Base-by-base conservation (phyloP, 176 grass and related monocot genomes). In the Aegilops speltoides region DNA sequence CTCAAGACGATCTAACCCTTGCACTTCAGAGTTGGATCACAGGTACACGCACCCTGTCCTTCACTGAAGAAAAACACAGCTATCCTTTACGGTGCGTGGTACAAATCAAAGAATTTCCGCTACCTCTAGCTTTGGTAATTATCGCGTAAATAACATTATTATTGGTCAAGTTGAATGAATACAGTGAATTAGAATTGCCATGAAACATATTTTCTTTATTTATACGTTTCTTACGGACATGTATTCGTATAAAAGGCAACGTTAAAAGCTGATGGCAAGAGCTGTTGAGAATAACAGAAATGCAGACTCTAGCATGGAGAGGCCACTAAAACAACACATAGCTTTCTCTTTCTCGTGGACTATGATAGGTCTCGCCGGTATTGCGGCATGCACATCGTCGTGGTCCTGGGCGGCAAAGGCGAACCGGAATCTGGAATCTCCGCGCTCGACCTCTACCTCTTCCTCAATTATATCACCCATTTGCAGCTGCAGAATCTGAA, bases 401-500 rank as follows among this genome's bases (percentile, higher is more conserved):
- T 88, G 86, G 86, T 85, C 86, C 82, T 57, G 65, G 37, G 50
- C 36, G 32, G 68, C 61, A 91, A 77, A 91, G 33, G 22, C 22
- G 1, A 11, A 10, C 15, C 20, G 86, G 90, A 91, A 88, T 85
- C 90, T 91, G 82, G 90, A 81, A 88, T 88, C 90, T 91, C 77
- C 5, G 20, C 52, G 52, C 86, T 85, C 82, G 64, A 40, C 90
- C 78, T 81, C 90, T 28, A 45, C 36, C 68, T 62, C 82, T 0
- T 0, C 5, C 77, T 82, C 86, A 88, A 88, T 88, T 85, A 91
- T 91, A 45, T 57, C 76, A 24, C 22, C 90, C 90, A 91, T 88
- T 91, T 88, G 88, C 54, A 59, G 54, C 4, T 64, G 41, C 82
- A 38, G 89, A 88, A 91, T 88, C 89, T 84, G 89, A 88, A 91